Evolutionary conservation across 2,329 filamentous ascomycete species (phyloP), one percentile per base, ranked within the genome.

Genomic region (Drechslerella dactyloides): DNA sequence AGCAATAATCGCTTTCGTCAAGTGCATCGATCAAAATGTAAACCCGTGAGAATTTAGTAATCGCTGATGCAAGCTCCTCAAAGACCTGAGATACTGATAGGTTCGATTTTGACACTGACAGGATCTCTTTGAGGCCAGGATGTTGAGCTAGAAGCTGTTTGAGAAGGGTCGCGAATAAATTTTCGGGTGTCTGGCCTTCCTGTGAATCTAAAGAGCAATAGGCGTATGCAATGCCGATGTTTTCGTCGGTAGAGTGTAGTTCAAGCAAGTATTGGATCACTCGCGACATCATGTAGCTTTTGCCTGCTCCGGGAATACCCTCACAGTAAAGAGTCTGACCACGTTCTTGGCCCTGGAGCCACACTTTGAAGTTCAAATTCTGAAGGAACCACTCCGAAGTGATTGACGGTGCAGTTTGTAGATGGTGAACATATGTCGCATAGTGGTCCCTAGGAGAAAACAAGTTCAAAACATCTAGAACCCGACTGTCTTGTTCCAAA

Each of bases 11-110:
- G 27, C 30, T 17, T 56, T 44, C 35, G 11, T 56, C 35, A 23
- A 56, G 19, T 15, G n/a, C 53, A 24, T 56, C 53, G 13, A 56
- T 23, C 17, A 56, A 3, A 44, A 54, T 54, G 30, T 2, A 37
- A 37, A 54, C 15, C 3, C 37, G 13, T 27, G 13, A 17, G 30
- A 24, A 52, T 7, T 15, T 8, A 8, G 27, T 8, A 33, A 8
- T 8, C 4, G 19, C 40, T 13, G 15, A 46, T 46, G 13, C 15
- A n/a, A 13, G 40, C 40, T 13, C 19, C 19, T 3, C 40, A 21
- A 5, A 21, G n/a, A n/a, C n/a, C n/a, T n/a, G n/a, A n/a, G n/a
- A n/a, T n/a, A n/a, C n/a, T n/a, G n/a, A n/a, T n/a, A n/a, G n/a
- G n/a, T n/a, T n/a, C n/a, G n/a, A n/a, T n/a, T n/a, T n/a, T n/a